Evolutionary conservation across 257 asterid species (phyloP).

Genomic region (Nicotiana attenuata): DNA sequence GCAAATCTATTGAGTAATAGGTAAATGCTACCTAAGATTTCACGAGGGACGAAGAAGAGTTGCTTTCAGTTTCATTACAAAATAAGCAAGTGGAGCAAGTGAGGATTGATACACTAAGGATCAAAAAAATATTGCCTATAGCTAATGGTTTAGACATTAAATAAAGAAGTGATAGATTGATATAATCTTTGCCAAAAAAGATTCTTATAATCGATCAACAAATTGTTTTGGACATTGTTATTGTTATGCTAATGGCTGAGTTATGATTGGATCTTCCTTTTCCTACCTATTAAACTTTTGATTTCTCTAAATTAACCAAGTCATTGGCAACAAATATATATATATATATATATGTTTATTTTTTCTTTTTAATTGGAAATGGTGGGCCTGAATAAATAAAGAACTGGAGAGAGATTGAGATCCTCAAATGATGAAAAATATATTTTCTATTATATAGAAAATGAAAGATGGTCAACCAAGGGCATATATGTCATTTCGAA

Average conservation of each 20-base stretch:
- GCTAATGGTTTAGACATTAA: not conserved
- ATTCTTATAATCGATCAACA: too few species aligned
- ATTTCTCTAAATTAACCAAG: not conserved
- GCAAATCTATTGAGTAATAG: not conserved
- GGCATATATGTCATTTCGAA: too few species aligned
- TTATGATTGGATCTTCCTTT: not conserved
- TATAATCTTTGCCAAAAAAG: too few species aligned
- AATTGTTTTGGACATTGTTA: too few species aligned
- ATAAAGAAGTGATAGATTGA: too few species aligned
- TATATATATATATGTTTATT: not conserved
- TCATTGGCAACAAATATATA: not conserved
- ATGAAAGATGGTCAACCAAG: too few species aligned
- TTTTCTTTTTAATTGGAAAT: not conserved
- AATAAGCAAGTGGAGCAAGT: not conserved
- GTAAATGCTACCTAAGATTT: not conserved
- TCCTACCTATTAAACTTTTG: not conserved
- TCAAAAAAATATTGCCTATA: not conserved
- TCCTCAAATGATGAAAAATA: too few species aligned
- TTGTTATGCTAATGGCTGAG: not conserved
- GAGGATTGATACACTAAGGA: too few species aligned
- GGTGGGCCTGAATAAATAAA: not conserved
- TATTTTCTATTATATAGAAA: too few species aligned
- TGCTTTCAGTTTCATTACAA: constrained; percentile 2
- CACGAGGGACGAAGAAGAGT: not conserved
- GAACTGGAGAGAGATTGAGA: not conserved